Base-by-base conservation (phyloP, 1,284 basidiomycete species). In the Cystobasidium sp. region DNA sequence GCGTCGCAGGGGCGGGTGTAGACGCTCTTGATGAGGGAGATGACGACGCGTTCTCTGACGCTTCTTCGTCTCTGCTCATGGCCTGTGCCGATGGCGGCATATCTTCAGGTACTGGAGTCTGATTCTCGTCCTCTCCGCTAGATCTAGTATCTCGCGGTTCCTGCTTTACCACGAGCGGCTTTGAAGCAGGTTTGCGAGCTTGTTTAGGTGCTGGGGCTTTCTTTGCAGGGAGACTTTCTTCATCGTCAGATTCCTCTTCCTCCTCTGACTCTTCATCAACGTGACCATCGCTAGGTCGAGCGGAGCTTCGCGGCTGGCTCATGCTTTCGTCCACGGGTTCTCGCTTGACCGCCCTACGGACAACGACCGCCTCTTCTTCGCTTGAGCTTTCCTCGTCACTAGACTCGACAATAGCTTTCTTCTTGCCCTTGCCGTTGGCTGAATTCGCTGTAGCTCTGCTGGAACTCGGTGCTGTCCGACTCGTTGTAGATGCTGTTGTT, bases 21-120 rank as follows among this genome's bases (percentile, higher is more conserved):
- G 76, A 65, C n/a, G 63, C 73, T 22, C 74, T 49, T 16, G 67
- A 75, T 6, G 68, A 49, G 20, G 51, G 62, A 22, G 69, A 64
- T 47, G 62, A 24, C 56, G 62, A 24, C 56, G 61, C 46, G 41
- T 74, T 75, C 31, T 77, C 71, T 52, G 62, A 55, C 14, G 70
- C 75, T 16, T 51, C 52, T 31, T 53, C 58, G 10, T 70, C 61
- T n/a, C 64, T 41, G 37, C 18, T 31, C 14, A 9, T 41, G 1
- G 39, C 1, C 24, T 20, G 6, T 16, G 49, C 64, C 1, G 49
- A 16, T 8, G 18, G 22, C 24, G 24, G 24, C 47, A 41, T 46
- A 12, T 9, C 20, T 10, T 39, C 41, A 12, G 18, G n/a, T 5
- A 14, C 43, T 12, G 61, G 22, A 16, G 14, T 69, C 16, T 72